These are phyloP conservation scores for Fusarium dimerum DNA, from an alignment of 2,329 filamentous ascomycete genomes.

Conservation along the genomic window DNA sequence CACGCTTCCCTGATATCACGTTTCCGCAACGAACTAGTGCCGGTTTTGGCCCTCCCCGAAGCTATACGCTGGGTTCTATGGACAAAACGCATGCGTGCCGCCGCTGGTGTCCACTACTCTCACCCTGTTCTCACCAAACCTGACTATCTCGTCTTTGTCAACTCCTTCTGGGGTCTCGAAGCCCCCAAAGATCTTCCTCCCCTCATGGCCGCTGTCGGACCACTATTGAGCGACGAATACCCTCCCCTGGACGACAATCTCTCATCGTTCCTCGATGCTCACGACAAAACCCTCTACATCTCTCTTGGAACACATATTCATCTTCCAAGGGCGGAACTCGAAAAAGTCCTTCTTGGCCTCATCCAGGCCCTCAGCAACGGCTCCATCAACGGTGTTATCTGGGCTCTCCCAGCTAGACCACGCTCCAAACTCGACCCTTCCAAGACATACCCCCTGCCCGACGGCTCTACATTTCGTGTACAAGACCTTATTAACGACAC, in stretches of 20 bases:
- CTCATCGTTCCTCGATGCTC: conserved; percentile 30
- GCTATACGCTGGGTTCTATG: conserved; percentile 33
- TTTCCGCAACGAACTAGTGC: conserved; percentile 37
- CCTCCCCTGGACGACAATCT: conserved; percentile 27
- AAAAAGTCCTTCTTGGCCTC: conserved; percentile 36
- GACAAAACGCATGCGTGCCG: conserved; percentile 35
- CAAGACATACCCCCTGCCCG: conserved; percentile 10
- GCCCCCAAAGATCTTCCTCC: conserved; percentile 43
- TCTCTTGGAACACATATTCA: conserved; percentile 41
- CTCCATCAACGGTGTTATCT: conserved; percentile 42
- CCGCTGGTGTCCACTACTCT: conserved; percentile 33
- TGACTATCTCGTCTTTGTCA: conserved; percentile 41
- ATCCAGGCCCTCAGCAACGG: conserved; percentile 23
- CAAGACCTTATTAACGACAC: conserved; percentile 29
- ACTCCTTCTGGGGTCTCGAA: conserved; percentile 45
- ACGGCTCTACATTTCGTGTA: conserved; percentile 10
- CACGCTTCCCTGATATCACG: conserved; percentile 39
- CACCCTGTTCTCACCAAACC: conserved; percentile 36
- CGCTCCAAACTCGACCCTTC: conserved; percentile 23
- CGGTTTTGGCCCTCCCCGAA: conserved; percentile 31
- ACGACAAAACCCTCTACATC: conserved; percentile 36
- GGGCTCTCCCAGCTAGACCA: conserved; percentile 33
- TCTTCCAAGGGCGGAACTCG: conserved; percentile 28
- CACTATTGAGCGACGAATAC: conserved; percentile 36
- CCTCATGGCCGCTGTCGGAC: conserved; percentile 37